Conservation (phyloP, 2,329 filamentous ascomycete species). For the Calonectria pteridis region DNA sequence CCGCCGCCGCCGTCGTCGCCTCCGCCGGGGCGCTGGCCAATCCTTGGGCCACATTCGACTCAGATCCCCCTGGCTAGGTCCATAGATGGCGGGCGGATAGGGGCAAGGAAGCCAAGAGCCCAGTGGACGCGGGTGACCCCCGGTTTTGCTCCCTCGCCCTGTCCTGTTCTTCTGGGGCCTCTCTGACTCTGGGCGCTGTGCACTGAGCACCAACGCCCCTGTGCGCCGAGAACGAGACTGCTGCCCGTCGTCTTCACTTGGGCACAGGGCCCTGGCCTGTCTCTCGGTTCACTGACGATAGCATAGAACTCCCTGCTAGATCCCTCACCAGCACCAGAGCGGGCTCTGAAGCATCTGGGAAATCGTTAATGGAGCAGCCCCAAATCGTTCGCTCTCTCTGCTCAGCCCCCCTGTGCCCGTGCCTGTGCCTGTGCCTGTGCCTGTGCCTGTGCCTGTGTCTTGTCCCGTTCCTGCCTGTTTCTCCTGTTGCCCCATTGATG, state of each 20-base stretch:
- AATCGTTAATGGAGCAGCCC: background rate
- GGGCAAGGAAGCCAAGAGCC: constrained; percentile 1
- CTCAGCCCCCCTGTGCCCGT: background rate
- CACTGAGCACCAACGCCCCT: background rate
- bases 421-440: constrained; percentile 4
- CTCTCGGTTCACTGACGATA: background rate
- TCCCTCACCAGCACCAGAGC: background rate
- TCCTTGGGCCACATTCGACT: constrained; percentile 14
- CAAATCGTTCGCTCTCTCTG: background rate
- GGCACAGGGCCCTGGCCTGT: constrained; percentile 4
- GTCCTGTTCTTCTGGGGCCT: constrained; percentile 11
- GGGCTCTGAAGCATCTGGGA: background rate
- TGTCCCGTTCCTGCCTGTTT: constrained; percentile 11
- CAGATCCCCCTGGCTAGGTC: constrained; percentile 25
- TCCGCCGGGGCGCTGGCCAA: constrained; percentile 27
- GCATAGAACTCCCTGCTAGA: background rate
- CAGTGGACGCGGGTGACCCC: background rate
- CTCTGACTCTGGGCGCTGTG: constrained; percentile 3
- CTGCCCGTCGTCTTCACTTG: constrained; percentile 6
- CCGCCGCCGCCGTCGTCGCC: constrained; percentile 25
- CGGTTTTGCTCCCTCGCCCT: constrained; percentile 1
- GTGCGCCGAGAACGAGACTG: background rate
- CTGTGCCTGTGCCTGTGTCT: constrained; percentile 5
- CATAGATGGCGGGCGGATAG: constrained; percentile 3
- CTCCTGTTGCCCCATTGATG: background rate